Base-by-base conservation (phyloP, 495 filamentous ascomycete species). In the Emericellopsis terricola region DNA sequence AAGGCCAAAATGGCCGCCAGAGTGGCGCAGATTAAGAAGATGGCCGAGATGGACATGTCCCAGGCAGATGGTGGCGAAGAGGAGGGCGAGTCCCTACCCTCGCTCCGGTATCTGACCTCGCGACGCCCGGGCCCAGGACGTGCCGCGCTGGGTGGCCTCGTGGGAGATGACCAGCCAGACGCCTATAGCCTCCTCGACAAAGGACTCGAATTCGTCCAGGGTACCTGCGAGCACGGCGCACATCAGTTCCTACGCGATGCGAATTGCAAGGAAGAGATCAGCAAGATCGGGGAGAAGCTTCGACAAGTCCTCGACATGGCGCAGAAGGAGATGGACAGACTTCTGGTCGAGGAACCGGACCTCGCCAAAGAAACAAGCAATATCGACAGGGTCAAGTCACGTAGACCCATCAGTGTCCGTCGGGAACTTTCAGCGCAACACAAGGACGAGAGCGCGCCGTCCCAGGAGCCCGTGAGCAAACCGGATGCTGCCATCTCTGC, bases 161-260 rank as follows among this genome's bases (percentile, higher is more conserved):
- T 42, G 29, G 38, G 44, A 19, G 51, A 56, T 23, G 50, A 50
- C 11, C 41, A 43, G 24, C 44, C 46, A n/a, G 65, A 67, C 37
- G 52, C 69, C 8, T 87, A 78, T 52, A 81, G 89, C 44, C 59
- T 67, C 28, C 57, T 80, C 1, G 85, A 91, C 43, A 76, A 73
- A 46, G 67, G 71, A 1, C 60, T 94, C 32, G 82, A 94, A 45
- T 66, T 69, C 34, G 78, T 78, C 9, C 80, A 92, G 47, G 67
- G 62, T 30, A 67, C 83, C 45, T 91, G 81, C 51, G 85, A 92
- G 53, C 70, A 73, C 34, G 85, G 71, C 10, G 85, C 85, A 2
- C 84, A 87, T 50, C 80, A 89, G 48, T 81, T 91, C 37, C 64
- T 94, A 9, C 71, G 85, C 15, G 73, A 80, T 34, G 85, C 84